Percentiles rank a stretch among this genome's conserved stretches.
phyloP scores from a whole-genome alignment of 768 basidiomycete genomes.

The Sarcodon sp. region DNA sequence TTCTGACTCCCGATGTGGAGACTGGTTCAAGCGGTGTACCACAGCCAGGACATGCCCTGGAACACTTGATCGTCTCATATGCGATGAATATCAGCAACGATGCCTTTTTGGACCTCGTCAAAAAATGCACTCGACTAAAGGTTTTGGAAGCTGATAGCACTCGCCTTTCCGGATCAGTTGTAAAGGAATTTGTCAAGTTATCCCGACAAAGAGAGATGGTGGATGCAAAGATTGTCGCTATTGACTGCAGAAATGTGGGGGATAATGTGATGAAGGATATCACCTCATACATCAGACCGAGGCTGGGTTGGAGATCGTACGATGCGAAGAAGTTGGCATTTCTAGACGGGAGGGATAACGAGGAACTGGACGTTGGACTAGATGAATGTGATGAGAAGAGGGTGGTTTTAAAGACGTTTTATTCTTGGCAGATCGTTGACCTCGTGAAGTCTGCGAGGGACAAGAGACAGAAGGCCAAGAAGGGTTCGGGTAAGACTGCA shows the following conservation, averaged over 20 bases:
- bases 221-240: constrained; percentile 49
- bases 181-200: constrained; percentile 56
- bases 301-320: constrained; percentile 64
- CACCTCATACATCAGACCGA: constrained; percentile 42
- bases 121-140: constrained; percentile 43
- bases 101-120: constrained; percentile 51
- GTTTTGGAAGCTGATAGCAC: constrained; percentile 76
- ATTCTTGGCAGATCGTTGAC: constrained; percentile 80
- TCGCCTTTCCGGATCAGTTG: constrained; percentile 42
- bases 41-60: constrained; percentile 53
- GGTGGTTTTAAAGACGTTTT: constrained; percentile 75
- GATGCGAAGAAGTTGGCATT: constrained; percentile 58
- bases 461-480: constrained; percentile 42
- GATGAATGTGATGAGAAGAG: constrained; percentile 69
- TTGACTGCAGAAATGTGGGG: constrained; percentile 64
- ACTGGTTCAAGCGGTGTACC: constrained; percentile 7
- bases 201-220: constrained; percentile 30
- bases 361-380: constrained; percentile 55
- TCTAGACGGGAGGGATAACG: constrained; percentile 59
- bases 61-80: constrained; percentile 60
- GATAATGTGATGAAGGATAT: constrained; percentile 56
- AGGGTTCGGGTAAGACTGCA: constrained; percentile 28
- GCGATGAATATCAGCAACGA: constrained; percentile 52
- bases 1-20: constrained; percentile 36
- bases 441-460: constrained; percentile 54